Conservation (phyloP, 768 basidiomycete genomes). For the Mycena galopus region DNA sequence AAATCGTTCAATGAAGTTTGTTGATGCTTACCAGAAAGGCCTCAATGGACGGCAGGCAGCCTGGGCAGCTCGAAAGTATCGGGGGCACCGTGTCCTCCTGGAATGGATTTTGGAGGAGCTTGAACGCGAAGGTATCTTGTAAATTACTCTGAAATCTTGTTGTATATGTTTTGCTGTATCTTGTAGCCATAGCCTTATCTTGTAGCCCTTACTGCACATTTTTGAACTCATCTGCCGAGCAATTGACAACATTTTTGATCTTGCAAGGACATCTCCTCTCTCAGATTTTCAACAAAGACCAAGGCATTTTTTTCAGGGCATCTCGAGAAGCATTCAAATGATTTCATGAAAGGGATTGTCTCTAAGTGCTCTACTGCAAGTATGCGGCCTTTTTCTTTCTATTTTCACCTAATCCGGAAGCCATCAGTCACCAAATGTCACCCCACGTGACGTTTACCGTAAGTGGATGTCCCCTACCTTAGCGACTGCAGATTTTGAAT, state of each 20-base stretch:
- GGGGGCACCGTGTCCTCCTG: background rate
- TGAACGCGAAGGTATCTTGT: background rate
- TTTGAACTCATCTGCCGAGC: background rate
- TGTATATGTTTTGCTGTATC: too few relatives aligned
- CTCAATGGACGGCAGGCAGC: conserved; percentile 38
- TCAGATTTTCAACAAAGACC: background rate
- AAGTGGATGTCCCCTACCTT: background rate
- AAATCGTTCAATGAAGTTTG: conserved; percentile 29
- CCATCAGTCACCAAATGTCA: background rate
- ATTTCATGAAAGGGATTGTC: background rate
- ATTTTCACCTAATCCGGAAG: background rate
- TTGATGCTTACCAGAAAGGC: conserved; percentile 44
- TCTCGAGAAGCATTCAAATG: too few relatives aligned
- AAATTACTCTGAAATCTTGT: background rate
- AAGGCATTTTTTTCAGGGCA: background rate
- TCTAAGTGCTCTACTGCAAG: background rate
- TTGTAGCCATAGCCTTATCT: background rate
- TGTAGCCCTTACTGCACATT: background rate
- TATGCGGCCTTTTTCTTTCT: background rate
- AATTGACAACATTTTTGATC: background rate
- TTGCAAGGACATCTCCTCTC: background rate
- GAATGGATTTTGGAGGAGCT: background rate
- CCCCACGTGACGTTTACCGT: background rate
- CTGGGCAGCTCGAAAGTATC: conserved; percentile 30
- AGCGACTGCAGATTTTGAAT: too few relatives aligned